Conservation (phyloP, 2,329 filamentous ascomycete genomes). For the Pseudogymnoascus sp. region DNA sequence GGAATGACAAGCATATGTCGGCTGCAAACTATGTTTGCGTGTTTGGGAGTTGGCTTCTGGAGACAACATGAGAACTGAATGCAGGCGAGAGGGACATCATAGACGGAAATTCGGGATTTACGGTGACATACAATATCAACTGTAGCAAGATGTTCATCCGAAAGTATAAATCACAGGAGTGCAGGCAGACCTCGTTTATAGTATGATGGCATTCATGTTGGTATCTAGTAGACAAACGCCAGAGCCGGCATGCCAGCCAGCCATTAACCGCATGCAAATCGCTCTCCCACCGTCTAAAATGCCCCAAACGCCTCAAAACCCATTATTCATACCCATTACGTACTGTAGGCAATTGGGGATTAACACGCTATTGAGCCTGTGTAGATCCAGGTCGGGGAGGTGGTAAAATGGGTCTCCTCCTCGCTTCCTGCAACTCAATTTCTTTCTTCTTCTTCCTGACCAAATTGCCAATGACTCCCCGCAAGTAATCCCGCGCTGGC, state of each 20-base stretch:
- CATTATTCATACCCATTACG: not conserved
- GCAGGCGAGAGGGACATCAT: not conserved
- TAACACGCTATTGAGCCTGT: not conserved
- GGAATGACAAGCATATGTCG: not conserved
- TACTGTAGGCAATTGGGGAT: not conserved
- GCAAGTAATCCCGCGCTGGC: slow-evolving; percentile 12
- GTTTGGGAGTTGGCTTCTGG: not conserved
- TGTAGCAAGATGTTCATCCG: not conserved
- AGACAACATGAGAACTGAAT: not conserved
- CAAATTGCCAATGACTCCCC: slow-evolving; percentile 8
- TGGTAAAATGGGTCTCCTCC: not conserved
- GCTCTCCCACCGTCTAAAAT: not conserved
- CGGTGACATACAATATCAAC: not conserved
- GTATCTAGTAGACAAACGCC: not conserved
- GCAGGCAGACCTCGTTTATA: not conserved
- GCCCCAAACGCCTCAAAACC: not conserved
- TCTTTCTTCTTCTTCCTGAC: slow-evolving; percentile 10
- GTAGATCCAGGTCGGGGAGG: not conserved
- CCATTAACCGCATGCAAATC: not conserved
- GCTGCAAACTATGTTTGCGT: not conserved
- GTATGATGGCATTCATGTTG: not conserved
- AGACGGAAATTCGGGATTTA: not conserved
- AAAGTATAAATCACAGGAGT: not conserved
- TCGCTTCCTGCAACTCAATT: not conserved
- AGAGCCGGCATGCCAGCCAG: not conserved